Conservation (phyloP, 1,139 yeast species). For the Geotrichum aggregatum region DNA sequence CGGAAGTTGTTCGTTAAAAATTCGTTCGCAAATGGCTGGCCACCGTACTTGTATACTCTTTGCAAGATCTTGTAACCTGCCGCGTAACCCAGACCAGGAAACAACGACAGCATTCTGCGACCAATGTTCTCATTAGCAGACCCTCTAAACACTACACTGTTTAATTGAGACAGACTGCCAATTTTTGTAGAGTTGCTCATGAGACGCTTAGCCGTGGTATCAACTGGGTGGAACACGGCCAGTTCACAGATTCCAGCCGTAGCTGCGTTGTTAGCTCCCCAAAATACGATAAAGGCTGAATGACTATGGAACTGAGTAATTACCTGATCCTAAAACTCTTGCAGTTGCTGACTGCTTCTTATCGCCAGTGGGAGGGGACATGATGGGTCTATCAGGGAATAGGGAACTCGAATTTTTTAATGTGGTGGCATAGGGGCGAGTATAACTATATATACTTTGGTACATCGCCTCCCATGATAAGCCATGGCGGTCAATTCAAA, state of each 20-base stretch:
- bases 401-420: neutral
- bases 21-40: conserved; percentile 98
- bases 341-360: conserved; percentile 87
- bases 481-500: neutral
- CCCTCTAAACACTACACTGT: conserved; percentile 79
- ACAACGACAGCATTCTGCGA: conserved; percentile 71
- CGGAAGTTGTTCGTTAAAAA: conserved; percentile 73
- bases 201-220: conserved; percentile 93
- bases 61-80: conserved; percentile 95
- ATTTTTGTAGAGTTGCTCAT: conserved; percentile 85
- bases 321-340: conserved; percentile 76
- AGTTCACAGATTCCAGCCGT: conserved; percentile 96
- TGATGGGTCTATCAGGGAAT: conserved; percentile 24
- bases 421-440: too few species aligned
- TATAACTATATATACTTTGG: neutral
- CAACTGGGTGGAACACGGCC: conserved; percentile 95
- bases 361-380: conserved; percentile 53
- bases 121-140: conserved; percentile 69
- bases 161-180: conserved; percentile 58
- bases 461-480: neutral
- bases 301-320: neutral
- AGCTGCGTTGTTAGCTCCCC: conserved; percentile 42
- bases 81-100: conserved; percentile 98
- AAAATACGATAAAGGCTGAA: neutral
- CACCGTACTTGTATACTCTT: conserved; percentile 97